These are phyloP conservation scores for Ceriops decandra DNA, from an alignment of 345 rosid genomes.

Conservation along the genomic window DNA sequence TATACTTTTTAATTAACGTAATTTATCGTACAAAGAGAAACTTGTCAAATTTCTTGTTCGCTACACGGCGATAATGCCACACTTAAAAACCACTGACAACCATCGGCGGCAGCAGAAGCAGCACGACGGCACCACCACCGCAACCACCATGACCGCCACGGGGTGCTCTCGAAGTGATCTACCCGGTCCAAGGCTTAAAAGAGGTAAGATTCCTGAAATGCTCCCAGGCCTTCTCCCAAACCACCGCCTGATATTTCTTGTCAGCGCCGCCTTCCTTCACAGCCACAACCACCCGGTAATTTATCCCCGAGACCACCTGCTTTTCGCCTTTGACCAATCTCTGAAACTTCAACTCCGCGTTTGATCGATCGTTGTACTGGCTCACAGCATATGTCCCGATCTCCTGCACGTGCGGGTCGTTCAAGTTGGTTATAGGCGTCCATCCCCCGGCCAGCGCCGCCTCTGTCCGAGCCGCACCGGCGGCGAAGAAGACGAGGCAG, in stretches of 20 bases:
- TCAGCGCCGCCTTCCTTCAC: neutral
- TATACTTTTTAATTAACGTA: no score
- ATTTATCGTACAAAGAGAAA: no score
- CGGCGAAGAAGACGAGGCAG: neutral
- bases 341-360: neutral
- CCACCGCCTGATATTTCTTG: slow-evolving; percentile 16
- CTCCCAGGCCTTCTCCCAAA: slow-evolving; percentile 18
- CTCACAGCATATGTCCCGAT: slow-evolving; percentile 10
- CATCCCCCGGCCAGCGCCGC: slow-evolving; percentile 7
- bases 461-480: neutral
- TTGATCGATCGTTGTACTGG: slow-evolving; percentile 2
- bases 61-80: no score
- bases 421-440: slow-evolving; percentile 9
- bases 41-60: no score
- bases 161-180: neutral
- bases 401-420: slow-evolving; percentile 13
- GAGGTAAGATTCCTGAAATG: slow-evolving; percentile 6
- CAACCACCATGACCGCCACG: neutral
- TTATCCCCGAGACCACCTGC: slow-evolving; percentile 19
- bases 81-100: no score
- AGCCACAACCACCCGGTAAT: slow-evolving; percentile 10
- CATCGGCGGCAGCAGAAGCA: no score
- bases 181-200: slow-evolving; percentile 7
- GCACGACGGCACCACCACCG: no score
- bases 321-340: slow-evolving; percentile 5